A percentile compares a stretch with the other conserved stretches of the same genome.
Conservation (phyloP, 768 basidiomycete genomes). For the Tricholoma matsutake region DNA sequence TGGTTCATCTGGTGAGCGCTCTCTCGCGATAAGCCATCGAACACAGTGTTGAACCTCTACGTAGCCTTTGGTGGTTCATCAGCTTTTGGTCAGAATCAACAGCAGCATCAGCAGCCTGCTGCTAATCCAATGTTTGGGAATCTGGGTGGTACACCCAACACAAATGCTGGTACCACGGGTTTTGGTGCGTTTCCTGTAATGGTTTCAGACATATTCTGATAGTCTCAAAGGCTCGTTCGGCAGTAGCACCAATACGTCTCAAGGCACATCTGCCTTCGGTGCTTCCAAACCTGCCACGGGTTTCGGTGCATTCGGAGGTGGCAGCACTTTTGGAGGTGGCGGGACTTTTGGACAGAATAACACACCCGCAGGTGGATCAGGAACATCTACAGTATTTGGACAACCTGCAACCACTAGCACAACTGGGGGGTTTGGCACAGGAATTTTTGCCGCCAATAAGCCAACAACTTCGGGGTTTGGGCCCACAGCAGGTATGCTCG, state of each 20-base stretch:
- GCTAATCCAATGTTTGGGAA: conserved; percentile 84
- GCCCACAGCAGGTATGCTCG: conserved; percentile 19
- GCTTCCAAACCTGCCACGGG: conserved; percentile 67
- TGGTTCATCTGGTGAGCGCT: conserved; percentile 50
- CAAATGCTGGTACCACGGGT: conserved; percentile 31
- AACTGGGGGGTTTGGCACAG: conserved; percentile 40
- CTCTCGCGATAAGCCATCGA: conserved; percentile 18
- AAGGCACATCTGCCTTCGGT: conserved; percentile 52
- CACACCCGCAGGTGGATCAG: conserved; percentile 29
- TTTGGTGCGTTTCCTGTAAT: conserved; percentile 38
- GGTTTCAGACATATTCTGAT: conserved; percentile 16
- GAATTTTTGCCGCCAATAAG: conserved; percentile 36
- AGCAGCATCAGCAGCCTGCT: conserved; percentile 36
- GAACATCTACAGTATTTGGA: conserved; percentile 56
- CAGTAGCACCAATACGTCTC: conserved; percentile 34
- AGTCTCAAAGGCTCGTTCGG: conserved; percentile 41
- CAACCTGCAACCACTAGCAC: conserved; percentile 40
- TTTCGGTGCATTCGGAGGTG: conserved; percentile 70
- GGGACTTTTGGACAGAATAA: conserved; percentile 45
- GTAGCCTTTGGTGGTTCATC: conserved; percentile 53
- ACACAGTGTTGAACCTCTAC: conserved; percentile 17
- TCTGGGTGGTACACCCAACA: conserved; percentile 34
- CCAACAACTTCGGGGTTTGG: conserved; percentile 42
- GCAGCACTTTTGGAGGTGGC: conserved; percentile 47
- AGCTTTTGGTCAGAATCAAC: conserved; percentile 60